These are phyloP conservation scores for Xanthoceras sorbifolium DNA, from an alignment of 345 rosid species.

Conservation along the genomic window DNA sequence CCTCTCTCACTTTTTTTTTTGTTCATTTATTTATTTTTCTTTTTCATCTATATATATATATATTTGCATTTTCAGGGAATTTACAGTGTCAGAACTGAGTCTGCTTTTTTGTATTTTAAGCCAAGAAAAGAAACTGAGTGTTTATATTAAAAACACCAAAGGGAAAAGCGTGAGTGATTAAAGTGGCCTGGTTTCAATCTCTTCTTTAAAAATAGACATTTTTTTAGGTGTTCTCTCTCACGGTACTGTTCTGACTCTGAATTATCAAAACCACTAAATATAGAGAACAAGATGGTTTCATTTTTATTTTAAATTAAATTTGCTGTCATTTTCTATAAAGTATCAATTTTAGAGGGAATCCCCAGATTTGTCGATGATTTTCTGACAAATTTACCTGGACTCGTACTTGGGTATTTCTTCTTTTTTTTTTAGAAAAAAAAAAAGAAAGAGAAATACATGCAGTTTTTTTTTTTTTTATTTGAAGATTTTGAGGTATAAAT, in stretches of 20 bases:
- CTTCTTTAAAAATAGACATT: conserved; percentile 8
- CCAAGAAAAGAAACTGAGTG: conserved; percentile 10
- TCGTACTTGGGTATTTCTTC: conserved; percentile 15
- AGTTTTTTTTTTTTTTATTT: too few species aligned
- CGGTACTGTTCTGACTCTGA: conserved; percentile 19
- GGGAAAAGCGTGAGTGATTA: conserved; percentile 33
- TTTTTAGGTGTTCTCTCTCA: conserved; percentile 9
- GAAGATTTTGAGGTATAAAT: not conserved
- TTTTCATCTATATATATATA: not conserved
- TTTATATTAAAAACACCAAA: conserved; percentile 6
- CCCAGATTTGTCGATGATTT: conserved; percentile 43
- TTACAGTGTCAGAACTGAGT: conserved; percentile 31
- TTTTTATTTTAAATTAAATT: not conserved
- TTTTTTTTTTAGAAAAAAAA: not conserved
- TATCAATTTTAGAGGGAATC: conserved; percentile 31
- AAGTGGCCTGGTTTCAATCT: conserved; percentile 10
- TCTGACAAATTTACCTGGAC: conserved; percentile 33
- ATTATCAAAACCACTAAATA: conserved; percentile 16
- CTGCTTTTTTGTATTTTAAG: conserved; percentile 26
- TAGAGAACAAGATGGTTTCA: conserved; percentile 1
- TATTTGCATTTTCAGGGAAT: conserved; percentile 25
- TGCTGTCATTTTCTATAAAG: conserved; percentile 36
- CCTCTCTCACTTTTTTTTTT: not conserved
- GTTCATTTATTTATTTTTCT: conserved; percentile 8
- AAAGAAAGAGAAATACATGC: not conserved